Percentiles rank a stretch among this genome's conserved stretches.
These are phyloP conservation scores for Osmanthus fragrans DNA, from an alignment of 257 asterid species.

Conservation along the genomic window DNA sequence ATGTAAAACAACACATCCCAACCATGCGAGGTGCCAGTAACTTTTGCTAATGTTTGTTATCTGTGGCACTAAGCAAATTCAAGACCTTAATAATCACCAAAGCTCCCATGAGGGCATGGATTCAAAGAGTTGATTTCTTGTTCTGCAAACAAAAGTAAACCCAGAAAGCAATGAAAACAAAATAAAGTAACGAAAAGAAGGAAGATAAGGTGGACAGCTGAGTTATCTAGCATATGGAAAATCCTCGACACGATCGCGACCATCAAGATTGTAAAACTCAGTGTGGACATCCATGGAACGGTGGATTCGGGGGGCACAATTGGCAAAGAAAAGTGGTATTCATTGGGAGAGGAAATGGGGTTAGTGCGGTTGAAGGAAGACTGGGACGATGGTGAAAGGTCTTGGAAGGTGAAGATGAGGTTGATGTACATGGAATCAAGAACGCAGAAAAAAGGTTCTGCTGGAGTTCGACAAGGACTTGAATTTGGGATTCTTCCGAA, in stretches of 20 bases:
- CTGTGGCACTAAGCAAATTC: too few species aligned
- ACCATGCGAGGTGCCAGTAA: too few species aligned
- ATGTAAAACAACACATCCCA: too few species aligned
- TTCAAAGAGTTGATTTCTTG: too few species aligned
- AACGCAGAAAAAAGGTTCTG: conserved; percentile 73
- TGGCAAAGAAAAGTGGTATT: conserved; percentile 86
- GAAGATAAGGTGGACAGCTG: conserved; percentile 76
- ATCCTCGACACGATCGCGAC: conserved; percentile 64
- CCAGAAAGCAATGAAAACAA: conserved; percentile 70
- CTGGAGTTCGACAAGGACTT: conserved; percentile 77
- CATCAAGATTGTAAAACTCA: conserved; percentile 80
- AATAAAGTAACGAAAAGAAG: conserved; percentile 56
- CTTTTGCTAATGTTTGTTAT: too few species aligned
- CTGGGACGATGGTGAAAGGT: conserved; percentile 86
- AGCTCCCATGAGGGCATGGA: too few species aligned
- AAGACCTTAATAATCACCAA: too few species aligned
- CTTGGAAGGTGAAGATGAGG: conserved; percentile 67
- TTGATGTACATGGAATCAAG: conserved; percentile 69
- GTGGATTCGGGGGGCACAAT: conserved; percentile 82
- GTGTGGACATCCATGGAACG: conserved; percentile 89
- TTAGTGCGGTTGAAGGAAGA: conserved; percentile 60
- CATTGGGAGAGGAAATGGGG: conserved; percentile 78
- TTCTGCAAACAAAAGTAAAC: conserved; percentile 48
- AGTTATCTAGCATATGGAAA: conserved; percentile 84
- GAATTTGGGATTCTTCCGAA: conserved; percentile 76